These are phyloP conservation scores for Margaritispora aquatica DNA, from an alignment of 495 filamentous ascomycete species.

Conservation along the genomic window DNA sequence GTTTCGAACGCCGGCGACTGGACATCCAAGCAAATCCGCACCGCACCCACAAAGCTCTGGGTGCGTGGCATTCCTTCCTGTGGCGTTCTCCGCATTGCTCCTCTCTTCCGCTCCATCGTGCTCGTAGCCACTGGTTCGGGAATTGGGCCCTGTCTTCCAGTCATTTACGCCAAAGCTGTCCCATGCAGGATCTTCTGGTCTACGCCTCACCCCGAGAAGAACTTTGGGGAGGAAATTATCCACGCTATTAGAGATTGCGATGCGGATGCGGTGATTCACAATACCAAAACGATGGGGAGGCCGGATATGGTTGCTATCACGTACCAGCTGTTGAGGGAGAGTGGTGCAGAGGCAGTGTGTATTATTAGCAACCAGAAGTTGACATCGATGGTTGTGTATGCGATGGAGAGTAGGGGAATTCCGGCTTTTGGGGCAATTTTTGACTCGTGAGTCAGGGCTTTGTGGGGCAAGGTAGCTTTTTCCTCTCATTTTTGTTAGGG, in stretches of 20 bases:
- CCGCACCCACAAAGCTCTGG: constrained; percentile 54
- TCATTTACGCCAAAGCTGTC: constrained; percentile 34
- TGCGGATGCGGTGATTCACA: constrained; percentile 33
- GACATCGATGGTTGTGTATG: constrained; percentile 58
- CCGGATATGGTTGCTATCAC: constrained; percentile 44
- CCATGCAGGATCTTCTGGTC: constrained; percentile 38
- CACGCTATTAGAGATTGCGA: constrained; percentile 34
- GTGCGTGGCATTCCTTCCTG: constrained; percentile 45
- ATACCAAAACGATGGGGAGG: constrained; percentile 32
- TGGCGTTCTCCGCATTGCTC: constrained; percentile 66
- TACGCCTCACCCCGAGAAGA: constrained; percentile 32
- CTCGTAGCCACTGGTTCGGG: constrained; percentile 78
- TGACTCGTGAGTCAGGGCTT: constrained; percentile 53
- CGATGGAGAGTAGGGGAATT: constrained; percentile 57
- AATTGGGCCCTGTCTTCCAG: constrained; percentile 56
- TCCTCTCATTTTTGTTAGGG: too few relatives aligned
- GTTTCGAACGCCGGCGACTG: constrained; percentile 79
- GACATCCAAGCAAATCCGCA: constrained; percentile 57
- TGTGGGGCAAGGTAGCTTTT: too few relatives aligned
- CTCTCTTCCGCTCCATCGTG: constrained; percentile 59
- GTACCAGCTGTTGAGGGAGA: constrained; percentile 47
- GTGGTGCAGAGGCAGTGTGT: constrained; percentile 61
- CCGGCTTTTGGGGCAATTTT: constrained; percentile 75
- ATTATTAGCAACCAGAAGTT: constrained; percentile 63
- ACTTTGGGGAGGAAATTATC: constrained; percentile 36